Evolutionary conservation across 306 rosid genomes (phyloP), one percentile per base, ranked within the genome.

Genomic region (Vicia sativa): DNA sequence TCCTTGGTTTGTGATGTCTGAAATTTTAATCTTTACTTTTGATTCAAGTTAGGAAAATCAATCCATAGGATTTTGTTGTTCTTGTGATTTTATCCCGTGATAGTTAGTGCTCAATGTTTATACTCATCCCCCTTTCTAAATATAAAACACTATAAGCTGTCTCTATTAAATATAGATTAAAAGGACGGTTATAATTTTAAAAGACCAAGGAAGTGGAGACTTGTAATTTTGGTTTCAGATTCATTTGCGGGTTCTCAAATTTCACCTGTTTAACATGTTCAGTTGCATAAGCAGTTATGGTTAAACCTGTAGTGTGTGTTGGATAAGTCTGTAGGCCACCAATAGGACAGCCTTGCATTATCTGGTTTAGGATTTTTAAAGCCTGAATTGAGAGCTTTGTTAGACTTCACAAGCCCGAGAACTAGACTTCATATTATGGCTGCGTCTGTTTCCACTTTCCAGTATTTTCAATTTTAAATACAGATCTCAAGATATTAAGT

Each of bases 401-500:
- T 37, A 12, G 25, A 39, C 11, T 46, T 46, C 53, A 46, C 23
- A 13, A n/a, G 28, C 54, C 26, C 3, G 12, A 16, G 31, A 39
- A 38, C 39, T 31, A 29, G 38, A 49, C 35, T 54, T 53, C 15
- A 14, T 41, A 26, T 41, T 53, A 31, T 41, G 41, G 13, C 26
- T 28, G 57, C 37, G 15, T 72, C 49, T 67, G 6, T 25, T 72
- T 72, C 21, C 4, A 29, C 10, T 25, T 72, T 72, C 44, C 7
- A 28, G 56, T 18, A 63, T 13, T 16, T 28, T 3, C 2, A 19
- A 18, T 64, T 53, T 19, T 65, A 64, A 45, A 29, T 16, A 3
- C 0, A 63, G 11, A n/a, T 13, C 67, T 45, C 46, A 46, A 57
- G 16, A 66, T 19, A 23, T 65, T 34, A 16, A 56, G 39, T 6